Base-by-base conservation (phyloP, 2,329 filamentous ascomycete species). In the Botrytis fragariae region DNA sequence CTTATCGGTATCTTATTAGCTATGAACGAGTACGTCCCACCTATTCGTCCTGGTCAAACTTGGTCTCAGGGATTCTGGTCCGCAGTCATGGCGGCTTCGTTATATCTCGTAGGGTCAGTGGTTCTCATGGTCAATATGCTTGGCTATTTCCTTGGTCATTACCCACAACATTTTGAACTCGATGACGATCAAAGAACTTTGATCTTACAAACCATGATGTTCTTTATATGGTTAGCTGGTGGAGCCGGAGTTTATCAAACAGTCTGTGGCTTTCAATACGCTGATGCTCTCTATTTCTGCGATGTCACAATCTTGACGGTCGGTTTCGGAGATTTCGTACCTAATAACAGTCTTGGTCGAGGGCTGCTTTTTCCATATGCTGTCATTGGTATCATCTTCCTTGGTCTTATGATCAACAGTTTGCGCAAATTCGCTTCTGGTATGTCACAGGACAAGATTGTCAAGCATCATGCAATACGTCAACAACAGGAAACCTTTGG, bases 1-100 rank as follows among this genome's bases (percentile, higher is more conserved):
- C 83, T 93, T 44, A 87, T 88, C 63, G 88, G 84, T 3, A 87
- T 90, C 48, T 88, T 86, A 2, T 83, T 85, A 20, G 86, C 86
- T 12, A 88, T 91, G 84, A 80, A 90, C 54, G 79, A 87, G 2
- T 87, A 90, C 75, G 82, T 83, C 2, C 81, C 83, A 14, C 82
- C 82, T 82, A 84, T 72, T 84, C 86, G 45, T 75, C 85, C 73
- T 74, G 84, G 60, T 82, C 86, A 62, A 80, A 87, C 77, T 78
- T 92, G 91, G 79, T 91, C 89, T 0, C 89, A 92, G 79, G 90
- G 90, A 0, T 93, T 88, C 78, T 93, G 90, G 89, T 89, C 92
- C 78, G 91, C 88, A 1, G 84, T 93, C 20, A 87, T 91, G 35
- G 90, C 90, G 0, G 88, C 90, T 2, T 80, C 84, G 1, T 83